Percentiles rank a stretch among this genome's conserved stretches.
Conservation (phyloP, 306 rosid genomes). For the Sphenostylis stenocarpa region DNA sequence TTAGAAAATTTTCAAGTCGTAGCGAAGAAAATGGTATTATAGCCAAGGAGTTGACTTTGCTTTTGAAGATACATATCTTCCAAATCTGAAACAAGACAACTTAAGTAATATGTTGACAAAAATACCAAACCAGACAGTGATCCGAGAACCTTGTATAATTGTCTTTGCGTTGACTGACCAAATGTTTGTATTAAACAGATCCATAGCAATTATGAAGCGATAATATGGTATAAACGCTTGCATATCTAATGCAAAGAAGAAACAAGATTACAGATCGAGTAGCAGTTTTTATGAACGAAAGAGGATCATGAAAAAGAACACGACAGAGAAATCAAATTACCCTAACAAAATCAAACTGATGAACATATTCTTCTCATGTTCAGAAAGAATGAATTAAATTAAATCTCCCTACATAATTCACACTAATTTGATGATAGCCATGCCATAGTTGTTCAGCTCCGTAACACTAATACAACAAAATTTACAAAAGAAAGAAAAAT, state of each 20-base stretch:
- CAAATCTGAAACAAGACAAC: background rate
- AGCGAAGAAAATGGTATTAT: background rate
- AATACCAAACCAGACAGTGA: constrained; percentile 12
- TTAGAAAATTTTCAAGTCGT: constrained; percentile 4
- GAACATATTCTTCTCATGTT: constrained; percentile 21
- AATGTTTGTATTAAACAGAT: background rate
- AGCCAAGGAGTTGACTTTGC: constrained; percentile 34
- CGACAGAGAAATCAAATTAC: constrained; percentile 18
- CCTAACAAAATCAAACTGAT: background rate
- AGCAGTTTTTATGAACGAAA: background rate
- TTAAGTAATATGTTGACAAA: constrained; percentile 30
- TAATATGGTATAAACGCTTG: background rate
- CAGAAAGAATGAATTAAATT: constrained; percentile 45
- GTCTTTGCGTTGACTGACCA: constrained; percentile 19
- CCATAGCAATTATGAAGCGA: background rate
- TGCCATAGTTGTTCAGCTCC: background rate
- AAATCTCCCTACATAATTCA: constrained; percentile 32
- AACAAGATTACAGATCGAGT: background rate
- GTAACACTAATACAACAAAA: constrained; percentile 4
- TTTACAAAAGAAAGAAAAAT: background rate
- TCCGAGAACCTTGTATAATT: background rate
- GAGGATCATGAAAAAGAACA: background rate
- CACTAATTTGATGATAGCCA: background rate
- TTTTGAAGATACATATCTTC: background rate
- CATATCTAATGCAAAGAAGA: background rate